Base-by-base conservation (phyloP, 495 filamentous ascomycete genomes). In the Aspergillus cristatus region DNA sequence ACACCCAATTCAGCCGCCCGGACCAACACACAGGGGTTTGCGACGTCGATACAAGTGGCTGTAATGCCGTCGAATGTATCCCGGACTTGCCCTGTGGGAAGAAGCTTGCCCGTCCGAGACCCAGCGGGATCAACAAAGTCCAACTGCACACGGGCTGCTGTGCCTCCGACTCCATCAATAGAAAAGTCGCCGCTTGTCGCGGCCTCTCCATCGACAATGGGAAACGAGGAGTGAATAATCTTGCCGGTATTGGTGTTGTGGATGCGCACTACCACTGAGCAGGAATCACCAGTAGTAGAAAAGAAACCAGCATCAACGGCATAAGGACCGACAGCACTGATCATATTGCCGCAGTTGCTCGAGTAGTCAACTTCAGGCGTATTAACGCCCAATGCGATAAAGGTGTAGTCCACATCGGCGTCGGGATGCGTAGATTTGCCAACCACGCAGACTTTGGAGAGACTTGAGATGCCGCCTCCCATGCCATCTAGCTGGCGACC, bases 261-360 rank as follows among this genome's bases (percentile, higher is more conserved):
- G 18, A 81, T 68, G 18, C 62, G 62, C 2, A 79, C 55, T 3
- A 55, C 62, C 10, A 43, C 53, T 2, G 33, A 28, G 10, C 37
- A 32, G 26, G 12, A n/a, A 6, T 35, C 12, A 8, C 24, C 8
- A 15, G 34, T 6, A 1, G 40, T 16, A 4, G 32, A 12, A 18
- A 25, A 7, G 10, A 31, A 7, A 3, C 13, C 17, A 3, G 63
- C 46, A 41, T 85, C 75, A 14, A 78, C 60, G 1, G 77, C 75
- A 44, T 71, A 79, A 0, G 82, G 79, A 0, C 83, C 82, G 34
- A 88, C 71, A 0, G 78, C 72, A 17, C 69, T 65, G 0, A 59
- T 72, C 79, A 86, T 84, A 44, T 86, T 86, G 6, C 82, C 82
- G 45, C 82, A 86, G 49, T 84, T 86, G 10, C 79, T 75, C 1